Percentiles rank a stretch among this genome's conserved stretches.
phyloP scores from a whole-genome alignment of 768 basidiomycete genomes.

The Sarcodon aspratus region DNA sequence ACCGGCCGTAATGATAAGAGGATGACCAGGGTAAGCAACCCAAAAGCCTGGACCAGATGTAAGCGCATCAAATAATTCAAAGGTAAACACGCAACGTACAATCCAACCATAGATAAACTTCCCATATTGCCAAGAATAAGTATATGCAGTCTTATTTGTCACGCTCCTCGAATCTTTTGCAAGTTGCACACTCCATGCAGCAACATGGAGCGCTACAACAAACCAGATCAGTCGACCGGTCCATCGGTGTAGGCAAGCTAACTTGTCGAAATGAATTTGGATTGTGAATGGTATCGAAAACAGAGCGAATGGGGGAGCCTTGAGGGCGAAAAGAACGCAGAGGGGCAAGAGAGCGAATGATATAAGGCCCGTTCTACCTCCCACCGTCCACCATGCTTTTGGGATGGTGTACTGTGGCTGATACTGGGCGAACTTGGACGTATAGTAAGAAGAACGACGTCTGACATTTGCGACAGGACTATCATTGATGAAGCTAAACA shows the following conservation, averaged over 20 bases:
- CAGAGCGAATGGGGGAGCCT: slow-evolving; percentile 59
- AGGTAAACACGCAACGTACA: slow-evolving; percentile 22
- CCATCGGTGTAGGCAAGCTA: slow-evolving; percentile 63
- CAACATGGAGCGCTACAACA: slow-evolving; percentile 46
- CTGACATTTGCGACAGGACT: not conserved
- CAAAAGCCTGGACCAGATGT: slow-evolving; percentile 36
- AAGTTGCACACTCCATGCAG: slow-evolving; percentile 62
- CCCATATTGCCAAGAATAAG: slow-evolving; percentile 44
- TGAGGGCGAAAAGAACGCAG: slow-evolving; percentile 60
- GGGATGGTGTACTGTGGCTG: slow-evolving; percentile 47
- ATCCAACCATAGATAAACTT: slow-evolving; percentile 55
- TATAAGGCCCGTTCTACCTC: slow-evolving; percentile 55
- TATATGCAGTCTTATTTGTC: slow-evolving; percentile 30
- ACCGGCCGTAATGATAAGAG: slow-evolving; percentile 38
- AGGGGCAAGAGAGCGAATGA: slow-evolving; percentile 66
- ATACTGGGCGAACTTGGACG: slow-evolving; percentile 23
- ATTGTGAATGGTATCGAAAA: slow-evolving; percentile 51
- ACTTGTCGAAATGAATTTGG: slow-evolving; percentile 67
- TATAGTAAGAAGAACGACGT: slow-evolving; percentile 9
- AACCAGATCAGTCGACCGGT: slow-evolving; percentile 60
- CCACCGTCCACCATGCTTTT: slow-evolving; percentile 65
- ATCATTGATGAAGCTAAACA: not conserved
- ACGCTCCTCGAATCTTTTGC: slow-evolving; percentile 32
- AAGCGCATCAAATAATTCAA: not conserved
- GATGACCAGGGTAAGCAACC: slow-evolving; percentile 39